Base-by-base conservation (phyloP, 2,329 filamentous ascomycete genomes). In the Cytospora leucostoma region DNA sequence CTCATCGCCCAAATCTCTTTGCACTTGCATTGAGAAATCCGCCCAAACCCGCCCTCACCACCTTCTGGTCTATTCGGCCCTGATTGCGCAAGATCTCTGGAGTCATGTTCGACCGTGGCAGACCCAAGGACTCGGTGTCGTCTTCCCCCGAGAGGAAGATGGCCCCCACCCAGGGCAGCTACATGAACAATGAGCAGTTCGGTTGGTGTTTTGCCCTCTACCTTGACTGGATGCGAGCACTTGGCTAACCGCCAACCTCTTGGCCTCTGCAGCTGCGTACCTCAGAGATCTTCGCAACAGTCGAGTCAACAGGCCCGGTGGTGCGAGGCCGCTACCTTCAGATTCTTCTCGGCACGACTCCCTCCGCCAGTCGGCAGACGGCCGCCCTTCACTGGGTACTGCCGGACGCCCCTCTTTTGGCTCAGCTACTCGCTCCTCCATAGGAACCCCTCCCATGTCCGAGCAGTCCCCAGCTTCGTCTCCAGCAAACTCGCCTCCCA, bases 231-330 rank as follows among this genome's bases (percentile, higher is more conserved):
- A 17, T 64, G 27, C 47, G 60, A 33, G 35, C 17, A 21, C 57
- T 61, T 61, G 50, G 59, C 66, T 68, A 54, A 68, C 65, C 62
- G 64, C 63, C 64, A 55, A 63, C 69, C 56, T 13, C 38, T 33
- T 47, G 52, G 12, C 11, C 44, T 40, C 50, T 67, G 65, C 76
- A 92, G 90, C 87, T 68, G 80, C 81, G 65, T 93, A 92, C 74
- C 83, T 93, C 40, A 81, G 88, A 69, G 85, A 88, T 68, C 83
- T 94, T 40, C 88, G 91, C 68, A 85, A 83, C 68, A 90, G 84
- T 74, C 86, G 88, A 58, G 80, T 86, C 62, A 80, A 83, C 40
- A 84, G 90, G 62, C 90, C 90, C 10, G 88, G 86, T 62, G 90
- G 90, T 66, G 88, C 89, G 56, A 82, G 90, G 67, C 89, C 90